A percentile compares a stretch with the other conserved stretches of the same genome.
Evolutionary conservation across 371 early-diverging fungal genomes (phyloP).

Genomic region (Choanephora cucurbitarum): DNA sequence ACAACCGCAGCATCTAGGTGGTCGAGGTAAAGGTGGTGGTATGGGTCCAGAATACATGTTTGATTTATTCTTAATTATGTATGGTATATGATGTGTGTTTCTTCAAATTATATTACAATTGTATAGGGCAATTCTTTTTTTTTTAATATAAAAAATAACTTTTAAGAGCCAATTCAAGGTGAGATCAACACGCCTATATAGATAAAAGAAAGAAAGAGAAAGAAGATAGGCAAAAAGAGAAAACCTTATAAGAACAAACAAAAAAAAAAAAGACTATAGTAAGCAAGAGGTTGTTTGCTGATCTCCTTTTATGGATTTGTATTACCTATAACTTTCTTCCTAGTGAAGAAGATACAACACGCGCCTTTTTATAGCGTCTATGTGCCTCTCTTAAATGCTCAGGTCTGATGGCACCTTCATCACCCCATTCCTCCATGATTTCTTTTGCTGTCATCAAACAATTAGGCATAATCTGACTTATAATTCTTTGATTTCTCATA

Average conservation of each 20-base stretch:
- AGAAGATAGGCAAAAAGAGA: constrained; percentile 3
- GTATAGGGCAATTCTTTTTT: no score
- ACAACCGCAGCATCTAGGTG: constrained; percentile 27
- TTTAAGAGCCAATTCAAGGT: no score
- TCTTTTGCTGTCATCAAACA: constrained; percentile 66
- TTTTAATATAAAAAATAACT: no score
- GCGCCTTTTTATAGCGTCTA: constrained; percentile 70
- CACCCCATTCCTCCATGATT: constrained; percentile 72
- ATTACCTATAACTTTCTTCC: constrained; percentile 16
- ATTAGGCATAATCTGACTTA: no score
- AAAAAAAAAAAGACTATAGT: neutral
- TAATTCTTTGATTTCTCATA: constrained; percentile 26
- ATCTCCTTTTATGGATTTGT: constrained; percentile 16
- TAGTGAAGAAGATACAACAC: constrained; percentile 16
- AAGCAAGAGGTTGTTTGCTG: constrained; percentile 17
- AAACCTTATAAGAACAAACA: constrained; percentile 2
- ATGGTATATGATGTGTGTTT: no score
- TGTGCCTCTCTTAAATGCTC: constrained; percentile 92
- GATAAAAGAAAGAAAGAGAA: no score
- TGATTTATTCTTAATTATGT: no score
- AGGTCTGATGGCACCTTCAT: constrained; percentile 71
- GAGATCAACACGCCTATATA: no score
- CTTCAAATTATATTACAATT: no score
- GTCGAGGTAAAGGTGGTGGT: constrained; percentile 1
- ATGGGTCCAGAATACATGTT: constrained; percentile 17